These are phyloP conservation scores for Striga hermonthica DNA, from an alignment of 305 asterid species.

Conservation along the genomic window DNA sequence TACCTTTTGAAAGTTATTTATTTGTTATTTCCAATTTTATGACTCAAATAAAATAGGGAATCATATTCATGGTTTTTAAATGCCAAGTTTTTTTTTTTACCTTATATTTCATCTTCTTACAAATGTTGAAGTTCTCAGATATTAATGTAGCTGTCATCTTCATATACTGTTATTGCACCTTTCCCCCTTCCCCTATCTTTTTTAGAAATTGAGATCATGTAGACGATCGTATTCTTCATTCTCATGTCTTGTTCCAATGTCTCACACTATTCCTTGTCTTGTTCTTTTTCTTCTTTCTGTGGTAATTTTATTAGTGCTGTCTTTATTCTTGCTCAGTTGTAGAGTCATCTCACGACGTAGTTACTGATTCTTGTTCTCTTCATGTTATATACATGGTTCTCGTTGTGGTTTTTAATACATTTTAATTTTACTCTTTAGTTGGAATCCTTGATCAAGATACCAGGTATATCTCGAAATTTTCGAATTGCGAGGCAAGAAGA, in stretches of 20 bases:
- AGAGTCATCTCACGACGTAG: background rate
- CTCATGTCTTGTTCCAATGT: background rate
- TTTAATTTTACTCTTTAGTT: constrained; percentile 27
- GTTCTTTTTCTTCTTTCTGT: background rate
- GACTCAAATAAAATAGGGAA: constrained; percentile 1
- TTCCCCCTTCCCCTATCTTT: constrained; percentile 1
- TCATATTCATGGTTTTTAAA: background rate
- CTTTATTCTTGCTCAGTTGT: constrained; percentile 6
- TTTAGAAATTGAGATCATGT: background rate
- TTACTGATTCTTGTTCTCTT: constrained; percentile 5
- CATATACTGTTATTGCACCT: background rate
- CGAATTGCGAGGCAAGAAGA: constrained; percentile 94
- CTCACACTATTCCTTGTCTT: too few species aligned
- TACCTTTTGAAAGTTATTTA: background rate
- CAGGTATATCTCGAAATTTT: constrained; percentile 94
- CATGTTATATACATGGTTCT: constrained; percentile 6
- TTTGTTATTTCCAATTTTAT: background rate
- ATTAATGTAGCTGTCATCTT: too few species aligned
- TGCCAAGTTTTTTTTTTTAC: too few species aligned
- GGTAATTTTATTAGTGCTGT: background rate
- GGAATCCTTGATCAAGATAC: constrained; percentile 46
- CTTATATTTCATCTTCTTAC: too few species aligned
- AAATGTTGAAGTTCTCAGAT: too few species aligned
- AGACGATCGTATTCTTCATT: constrained; percentile 1
- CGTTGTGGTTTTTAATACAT: background rate